Evolutionary conservation across 805 yeast genomes (phyloP).

Genomic region (Clavispora carvajalis): DNA sequence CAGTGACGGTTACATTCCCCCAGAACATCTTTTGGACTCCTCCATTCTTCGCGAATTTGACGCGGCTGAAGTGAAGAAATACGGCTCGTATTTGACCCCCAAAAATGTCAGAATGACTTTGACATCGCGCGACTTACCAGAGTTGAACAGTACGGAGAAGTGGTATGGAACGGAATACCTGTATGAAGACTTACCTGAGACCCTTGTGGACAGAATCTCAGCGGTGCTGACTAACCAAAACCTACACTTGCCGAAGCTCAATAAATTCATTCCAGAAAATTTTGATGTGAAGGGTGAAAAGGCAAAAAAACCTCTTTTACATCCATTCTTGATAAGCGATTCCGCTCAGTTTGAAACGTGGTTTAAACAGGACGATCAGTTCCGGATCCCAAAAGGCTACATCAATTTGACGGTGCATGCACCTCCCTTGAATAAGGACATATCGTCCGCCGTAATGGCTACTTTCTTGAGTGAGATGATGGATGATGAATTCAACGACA

Average conservation of each 20-base stretch:
- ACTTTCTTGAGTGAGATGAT: slow-evolving; percentile 64
- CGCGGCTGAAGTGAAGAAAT: slow-evolving; percentile 46
- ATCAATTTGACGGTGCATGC: slow-evolving; percentile 59
- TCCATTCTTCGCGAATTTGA: slow-evolving; percentile 55
- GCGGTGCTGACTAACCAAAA: slow-evolving; percentile 20
- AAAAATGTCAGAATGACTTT: slow-evolving; percentile 58
- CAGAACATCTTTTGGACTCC: slow-evolving; percentile 54
- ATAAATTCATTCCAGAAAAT: slow-evolving; percentile 76
- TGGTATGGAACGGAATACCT: slow-evolving; percentile 91
- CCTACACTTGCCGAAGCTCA: slow-evolving; percentile 63
- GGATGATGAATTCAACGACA: slow-evolving; percentile 69
- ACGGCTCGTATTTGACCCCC: slow-evolving; percentile 45
- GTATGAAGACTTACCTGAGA: slow-evolving; percentile 38
- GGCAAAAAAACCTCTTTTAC: slow-evolving; percentile 33
- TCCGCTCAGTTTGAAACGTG: slow-evolving; percentile 57
- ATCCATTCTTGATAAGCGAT: slow-evolving; percentile 58
- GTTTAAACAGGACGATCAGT: slow-evolving; percentile 87
- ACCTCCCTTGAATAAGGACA: slow-evolving; percentile 59
- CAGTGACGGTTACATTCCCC: slow-evolving; percentile 45
- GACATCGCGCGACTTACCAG: slow-evolving; percentile 46
- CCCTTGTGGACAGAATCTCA: slow-evolving; percentile 30
- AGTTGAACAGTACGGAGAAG: slow-evolving; percentile 49
- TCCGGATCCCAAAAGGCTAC: slow-evolving; percentile 82
- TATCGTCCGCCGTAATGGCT: slow-evolving; percentile 52
- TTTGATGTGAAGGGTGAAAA: slow-evolving; percentile 53